phyloP scores from a whole-genome alignment of 805 yeast genomes.

The Ogataea polymorpha region DNA sequence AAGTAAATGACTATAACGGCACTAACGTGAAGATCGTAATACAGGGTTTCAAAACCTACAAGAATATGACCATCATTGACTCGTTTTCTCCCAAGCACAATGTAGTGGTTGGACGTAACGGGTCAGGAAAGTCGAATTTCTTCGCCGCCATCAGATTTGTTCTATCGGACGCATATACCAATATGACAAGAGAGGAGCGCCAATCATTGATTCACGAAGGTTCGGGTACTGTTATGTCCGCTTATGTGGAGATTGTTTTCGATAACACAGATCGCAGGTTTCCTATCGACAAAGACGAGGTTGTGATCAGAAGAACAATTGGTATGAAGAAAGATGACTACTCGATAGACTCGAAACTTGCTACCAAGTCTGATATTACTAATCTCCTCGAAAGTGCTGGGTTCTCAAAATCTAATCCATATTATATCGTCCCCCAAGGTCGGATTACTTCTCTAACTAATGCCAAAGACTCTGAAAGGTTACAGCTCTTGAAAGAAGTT shows the following conservation, averaged over 20 bases:
- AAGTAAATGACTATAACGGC: constrained; percentile 10
- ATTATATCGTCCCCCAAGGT: constrained; percentile 97
- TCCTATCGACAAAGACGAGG: constrained; percentile 64
- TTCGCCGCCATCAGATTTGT: constrained; percentile 95
- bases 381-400: constrained; percentile 88
- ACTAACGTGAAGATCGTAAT: constrained; percentile 51
- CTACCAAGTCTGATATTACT: constrained; percentile 77
- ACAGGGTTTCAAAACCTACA: constrained; percentile 92
- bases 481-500: constrained; percentile 79
- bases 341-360: constrained; percentile 73
- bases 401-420: constrained; percentile 84
- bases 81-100: constrained; percentile 77
- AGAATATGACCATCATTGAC: constrained; percentile 75
- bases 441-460: constrained; percentile 83
- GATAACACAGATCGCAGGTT: constrained; percentile 78
- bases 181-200: constrained; percentile 80
- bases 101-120: constrained; percentile 88
- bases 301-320: constrained; percentile 79
- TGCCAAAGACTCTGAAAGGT: constrained; percentile 81
- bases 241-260: constrained; percentile 85
- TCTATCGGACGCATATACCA: constrained; percentile 82
- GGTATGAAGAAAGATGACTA: constrained; percentile 94
- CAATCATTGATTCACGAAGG: constrained; percentile 89
- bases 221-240: constrained; percentile 84
- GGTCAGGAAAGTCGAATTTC: constrained; percentile 95